Conservation (phyloP, 495 filamentous ascomycete species). For the Delitschia confertaspora region DNA sequence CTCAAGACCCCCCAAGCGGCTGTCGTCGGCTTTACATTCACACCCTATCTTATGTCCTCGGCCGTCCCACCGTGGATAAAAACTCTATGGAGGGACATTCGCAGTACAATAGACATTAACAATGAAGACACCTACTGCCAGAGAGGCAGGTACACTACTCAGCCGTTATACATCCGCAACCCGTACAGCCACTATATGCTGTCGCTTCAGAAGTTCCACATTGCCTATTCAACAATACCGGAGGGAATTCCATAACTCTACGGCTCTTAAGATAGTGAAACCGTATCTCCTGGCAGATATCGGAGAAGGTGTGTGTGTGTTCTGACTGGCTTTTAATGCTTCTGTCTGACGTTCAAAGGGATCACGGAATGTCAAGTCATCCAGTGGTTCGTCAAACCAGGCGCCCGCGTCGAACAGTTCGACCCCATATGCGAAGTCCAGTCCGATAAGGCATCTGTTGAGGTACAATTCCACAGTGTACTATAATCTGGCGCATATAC, state of each 20-base stretch:
- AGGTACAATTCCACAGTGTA: constrained; percentile 40
- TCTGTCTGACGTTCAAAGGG: constrained; percentile 42
- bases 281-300: constrained; percentile 93
- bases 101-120: background rate
- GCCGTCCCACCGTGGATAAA: background rate
- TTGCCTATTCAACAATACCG: constrained; percentile 10
- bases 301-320: constrained; percentile 65
- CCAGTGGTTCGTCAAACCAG: constrained; percentile 98
- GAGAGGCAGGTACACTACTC: constrained; percentile 15
- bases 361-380: constrained; percentile 98
- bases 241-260: constrained; percentile 52
- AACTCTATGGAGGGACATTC: no score
- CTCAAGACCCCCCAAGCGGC: constrained; percentile 8
- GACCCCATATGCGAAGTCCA: constrained; percentile 96
- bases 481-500: background rate
- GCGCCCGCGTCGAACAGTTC: constrained; percentile 94
- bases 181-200: constrained; percentile 3
- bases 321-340: background rate
- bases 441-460: constrained; percentile 96
- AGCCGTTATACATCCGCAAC: constrained; percentile 9
- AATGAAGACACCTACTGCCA: constrained; percentile 15
- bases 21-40: constrained; percentile 9
- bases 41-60: background rate
- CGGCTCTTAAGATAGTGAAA: constrained; percentile 54
- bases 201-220: constrained; percentile 8